Conservation (phyloP, 2,329 filamentous ascomycete species). For the Pseudogymnoascus verrucosus region DNA sequence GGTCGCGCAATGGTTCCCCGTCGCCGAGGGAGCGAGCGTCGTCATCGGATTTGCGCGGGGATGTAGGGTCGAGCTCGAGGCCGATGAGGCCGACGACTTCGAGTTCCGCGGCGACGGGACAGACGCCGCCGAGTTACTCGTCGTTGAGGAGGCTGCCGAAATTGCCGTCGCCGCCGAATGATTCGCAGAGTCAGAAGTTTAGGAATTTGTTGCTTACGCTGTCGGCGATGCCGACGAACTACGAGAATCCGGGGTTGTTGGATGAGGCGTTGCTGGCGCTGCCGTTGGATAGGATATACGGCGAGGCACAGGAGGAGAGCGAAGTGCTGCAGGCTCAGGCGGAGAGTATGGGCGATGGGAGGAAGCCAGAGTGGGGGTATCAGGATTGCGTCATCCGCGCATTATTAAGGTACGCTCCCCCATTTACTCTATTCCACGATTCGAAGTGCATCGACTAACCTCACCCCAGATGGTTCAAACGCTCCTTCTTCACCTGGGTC, state of each 20-base stretch:
- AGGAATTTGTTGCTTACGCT: conserved; percentile 76
- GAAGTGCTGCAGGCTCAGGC: conserved; percentile 84
- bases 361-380: conserved; percentile 87
- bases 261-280: conserved; percentile 86
- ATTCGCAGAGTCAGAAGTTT: conserved; percentile 64
- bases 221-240: conserved; percentile 82
- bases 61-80: conserved; percentile 30
- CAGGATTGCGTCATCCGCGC: conserved; percentile 93
- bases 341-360: conserved; percentile 72
- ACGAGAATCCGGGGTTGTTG: conserved; percentile 89
- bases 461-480: conserved; percentile 75
- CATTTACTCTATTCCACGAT: conserved; percentile 10
- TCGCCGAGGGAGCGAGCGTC: conserved; percentile 44
- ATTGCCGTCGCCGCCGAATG: conserved; percentile 67
- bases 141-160: conserved; percentile 58
- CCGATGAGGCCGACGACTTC: conserved; percentile 37
- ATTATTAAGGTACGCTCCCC: conserved; percentile 58
- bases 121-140: conserved; percentile 50
- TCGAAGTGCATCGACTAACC: conserved; percentile 15
- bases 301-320: conserved; percentile 86
- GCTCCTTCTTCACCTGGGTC: conserved; percentile 91
- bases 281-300: conserved; percentile 83
- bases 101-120: conserved; percentile 30
- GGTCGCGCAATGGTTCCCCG: conserved; percentile 51
- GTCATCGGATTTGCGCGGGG: conserved; percentile 38